Conservation (phyloP, 2,329 filamentous ascomycete genomes). For the Aspergillus persii region DNA sequence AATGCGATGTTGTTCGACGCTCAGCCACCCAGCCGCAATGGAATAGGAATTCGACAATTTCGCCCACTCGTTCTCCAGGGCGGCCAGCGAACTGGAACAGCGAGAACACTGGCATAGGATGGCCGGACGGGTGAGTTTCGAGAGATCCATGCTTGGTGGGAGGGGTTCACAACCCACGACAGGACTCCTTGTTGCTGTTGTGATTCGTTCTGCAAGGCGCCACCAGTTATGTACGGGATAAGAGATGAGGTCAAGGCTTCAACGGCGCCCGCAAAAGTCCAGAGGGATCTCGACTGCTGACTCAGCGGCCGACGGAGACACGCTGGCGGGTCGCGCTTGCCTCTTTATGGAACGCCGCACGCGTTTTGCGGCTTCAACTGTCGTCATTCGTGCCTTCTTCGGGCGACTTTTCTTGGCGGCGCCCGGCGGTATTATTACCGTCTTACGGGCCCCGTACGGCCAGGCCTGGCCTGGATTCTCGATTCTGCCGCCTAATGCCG, state of each 20-base stretch:
- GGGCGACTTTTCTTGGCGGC: neutral
- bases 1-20: conserved; percentile 38
- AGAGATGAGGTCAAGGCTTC: conserved; percentile 6
- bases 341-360: conserved; percentile 12
- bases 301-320: conserved; percentile 25
- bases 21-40: conserved; percentile 37
- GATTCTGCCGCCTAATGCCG: too few species aligned
- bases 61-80: conserved; percentile 43
- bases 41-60: conserved; percentile 39
- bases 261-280: conserved; percentile 20
- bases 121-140: conserved; percentile 35
- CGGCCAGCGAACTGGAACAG: conserved; percentile 41
- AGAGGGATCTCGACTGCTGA: conserved; percentile 28
- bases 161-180: conserved; percentile 4
- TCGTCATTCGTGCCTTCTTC: neutral
- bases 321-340: conserved; percentile 10
- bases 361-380: neutral
- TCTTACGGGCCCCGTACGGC: too few species aligned
- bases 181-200: neutral
- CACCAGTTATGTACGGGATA: neutral
- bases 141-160: conserved; percentile 32
- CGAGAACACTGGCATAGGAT: conserved; percentile 38
- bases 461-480: too few species aligned
- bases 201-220: neutral
- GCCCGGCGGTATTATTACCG: too few species aligned